Conservation (phyloP, 352 stramenopile species). For the Globisporangium splendens region DNA sequence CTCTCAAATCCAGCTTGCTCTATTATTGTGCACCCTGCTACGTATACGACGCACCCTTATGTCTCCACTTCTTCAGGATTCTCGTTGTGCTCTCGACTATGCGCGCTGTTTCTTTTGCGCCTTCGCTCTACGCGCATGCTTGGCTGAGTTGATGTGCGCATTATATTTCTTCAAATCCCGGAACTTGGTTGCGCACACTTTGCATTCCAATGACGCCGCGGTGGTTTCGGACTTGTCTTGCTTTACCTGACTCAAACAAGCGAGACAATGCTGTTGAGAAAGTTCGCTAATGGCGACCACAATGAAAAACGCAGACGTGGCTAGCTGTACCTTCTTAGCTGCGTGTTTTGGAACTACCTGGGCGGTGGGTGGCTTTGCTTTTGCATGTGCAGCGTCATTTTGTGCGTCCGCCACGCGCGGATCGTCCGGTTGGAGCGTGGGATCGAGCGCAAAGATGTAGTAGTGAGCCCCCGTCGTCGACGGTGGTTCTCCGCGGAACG, state of each 20-base stretch:
- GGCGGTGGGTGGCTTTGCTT: not conserved
- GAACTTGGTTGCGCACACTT: slow-evolving; percentile 53
- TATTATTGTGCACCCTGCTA: too few species aligned
- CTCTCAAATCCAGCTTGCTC: too few species aligned
- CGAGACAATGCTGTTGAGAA: too few species aligned
- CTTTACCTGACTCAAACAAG: slow-evolving; percentile 6
- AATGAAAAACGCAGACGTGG: too few species aligned
- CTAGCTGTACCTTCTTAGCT: slow-evolving; percentile 12
- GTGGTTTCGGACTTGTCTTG: slow-evolving; percentile 7
- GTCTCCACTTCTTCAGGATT: too few species aligned
- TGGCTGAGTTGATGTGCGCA: slow-evolving; percentile 83
- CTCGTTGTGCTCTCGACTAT: too few species aligned
- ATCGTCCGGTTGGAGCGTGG: slow-evolving; percentile 24
- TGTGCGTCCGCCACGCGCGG: slow-evolving; percentile 12
- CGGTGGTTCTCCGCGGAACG: slow-evolving; percentile 68
- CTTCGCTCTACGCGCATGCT: slow-evolving; percentile 74
- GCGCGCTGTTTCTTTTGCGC: slow-evolving; percentile 34
- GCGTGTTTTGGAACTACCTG: too few species aligned
- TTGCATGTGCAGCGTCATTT: slow-evolving; percentile 3
- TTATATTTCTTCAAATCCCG: slow-evolving; percentile 81
- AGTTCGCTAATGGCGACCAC: too few species aligned
- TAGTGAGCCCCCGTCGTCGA: slow-evolving; percentile 65
- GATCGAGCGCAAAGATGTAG: slow-evolving; percentile 61
- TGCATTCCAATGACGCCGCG: slow-evolving; percentile 37
- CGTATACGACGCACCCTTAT: too few species aligned